Percentiles rank a stretch among this genome's conserved stretches.
Conservation (phyloP, 179 eudicot species). For the Silene coronaria region DNA sequence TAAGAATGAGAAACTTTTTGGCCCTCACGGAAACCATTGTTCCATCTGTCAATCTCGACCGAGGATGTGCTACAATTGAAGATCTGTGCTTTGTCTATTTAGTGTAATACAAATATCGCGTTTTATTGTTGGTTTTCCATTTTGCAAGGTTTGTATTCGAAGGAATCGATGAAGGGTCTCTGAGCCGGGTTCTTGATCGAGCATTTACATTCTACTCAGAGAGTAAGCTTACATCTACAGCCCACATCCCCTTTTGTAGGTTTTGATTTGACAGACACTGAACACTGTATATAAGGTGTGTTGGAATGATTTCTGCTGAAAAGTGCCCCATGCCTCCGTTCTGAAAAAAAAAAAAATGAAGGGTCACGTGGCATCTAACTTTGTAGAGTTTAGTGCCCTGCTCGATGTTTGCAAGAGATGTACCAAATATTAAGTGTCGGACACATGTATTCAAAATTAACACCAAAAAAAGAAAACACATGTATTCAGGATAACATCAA, state of each 20-base stretch:
- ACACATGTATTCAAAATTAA: too few species aligned
- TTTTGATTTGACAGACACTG: not conserved
- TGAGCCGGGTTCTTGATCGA: constrained; percentile 57
- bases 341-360: not conserved
- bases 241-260: not conserved
- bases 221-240: constrained; percentile 41
- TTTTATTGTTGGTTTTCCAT: not conserved
- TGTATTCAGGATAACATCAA: too few species aligned
- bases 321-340: not conserved
- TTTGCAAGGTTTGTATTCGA: constrained; percentile 65
- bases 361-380: not conserved
- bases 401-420: too few species aligned
- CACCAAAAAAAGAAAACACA: too few species aligned
- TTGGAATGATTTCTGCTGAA: not conserved
- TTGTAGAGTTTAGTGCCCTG: not conserved
- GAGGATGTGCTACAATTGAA: not conserved
- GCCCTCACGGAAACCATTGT: too few species aligned
- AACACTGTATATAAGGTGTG: not conserved
- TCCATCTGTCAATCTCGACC: too few species aligned
- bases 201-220: constrained; percentile 56
- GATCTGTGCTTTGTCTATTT: not conserved
- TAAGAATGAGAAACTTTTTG: too few species aligned
- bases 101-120: not conserved
- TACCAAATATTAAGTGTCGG: too few species aligned
- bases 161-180: constrained; percentile 79